Base-by-base conservation (phyloP, 441 rosid species). In the Adansonia madagascariensis region DNA sequence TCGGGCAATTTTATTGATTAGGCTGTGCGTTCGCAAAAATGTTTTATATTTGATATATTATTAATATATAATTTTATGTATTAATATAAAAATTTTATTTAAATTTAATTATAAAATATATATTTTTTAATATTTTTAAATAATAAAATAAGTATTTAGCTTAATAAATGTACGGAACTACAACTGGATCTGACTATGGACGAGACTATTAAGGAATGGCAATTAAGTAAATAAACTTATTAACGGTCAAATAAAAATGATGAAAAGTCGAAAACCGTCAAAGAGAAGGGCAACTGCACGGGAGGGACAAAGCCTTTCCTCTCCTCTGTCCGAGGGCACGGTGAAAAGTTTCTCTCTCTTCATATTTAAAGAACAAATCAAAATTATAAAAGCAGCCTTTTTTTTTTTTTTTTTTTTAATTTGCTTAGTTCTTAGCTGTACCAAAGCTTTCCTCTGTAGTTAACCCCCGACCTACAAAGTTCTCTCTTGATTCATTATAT, bases 361-460 rank as follows among this genome's bases (percentile, higher is more conserved):
- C 15, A 0, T 49, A 64, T 65, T 12, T 4, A 27, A 18, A 55
- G 78, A 44, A 46, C 20, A 4, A 44, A 24, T 4, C 2, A 20
- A 18, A 46, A 20, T 49, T 52, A 61, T 18, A 63, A 64, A 63
- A 9, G 73, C 74, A 3, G 62, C 9, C 39, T 69, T 50, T 6
- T 18, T 62, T 0, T n/a, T 14, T 4, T 80, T 14, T 24, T 24
- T 24, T 24, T 24, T 24, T 24, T 24, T 24, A 24, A 24, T 24
- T 24, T 24, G 27, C 27, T 80, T 6, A 57, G 81, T 71, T 79
- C 74, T 80, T 80, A 77, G 90, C 90, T 82, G 90, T 83, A 70
- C 78, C 74, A 75, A 84, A 44, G 53, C 71, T 49, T 71, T 47
- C 43, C 64, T 39, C 43, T 59, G 50, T 22, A 46, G 59, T 77